Percentiles rank a stretch among this genome's conserved stretches.
These are phyloP conservation scores for Cyberlindnera mycetangii DNA, from an alignment of 805 yeast genomes.

Conservation along the genomic window DNA sequence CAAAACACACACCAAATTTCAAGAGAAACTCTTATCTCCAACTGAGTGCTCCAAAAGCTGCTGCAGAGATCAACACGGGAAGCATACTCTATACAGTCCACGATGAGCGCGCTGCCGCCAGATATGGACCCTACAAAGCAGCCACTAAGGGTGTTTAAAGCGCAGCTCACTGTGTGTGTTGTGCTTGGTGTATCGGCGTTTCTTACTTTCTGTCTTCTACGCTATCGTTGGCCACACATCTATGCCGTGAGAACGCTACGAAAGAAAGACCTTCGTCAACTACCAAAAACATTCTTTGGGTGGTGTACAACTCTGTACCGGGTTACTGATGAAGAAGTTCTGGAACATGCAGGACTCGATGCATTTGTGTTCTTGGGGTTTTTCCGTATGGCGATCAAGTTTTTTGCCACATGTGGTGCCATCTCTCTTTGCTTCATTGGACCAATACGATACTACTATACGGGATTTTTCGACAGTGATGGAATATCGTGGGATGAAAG, in stretches of 20 bases:
- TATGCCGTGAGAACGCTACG: constrained; percentile 69
- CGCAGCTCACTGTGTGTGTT: constrained; percentile 74
- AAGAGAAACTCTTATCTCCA: too few relatives aligned
- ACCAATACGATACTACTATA: constrained; percentile 79
- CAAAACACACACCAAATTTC: too few relatives aligned
- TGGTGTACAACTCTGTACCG: constrained; percentile 73
- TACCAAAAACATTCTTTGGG: constrained; percentile 58
- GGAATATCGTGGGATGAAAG: constrained; percentile 34
- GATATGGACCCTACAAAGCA: constrained; percentile 31
- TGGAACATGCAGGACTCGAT: constrained; percentile 90
- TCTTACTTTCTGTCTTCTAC: constrained; percentile 62
- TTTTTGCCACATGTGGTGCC: constrained; percentile 60
- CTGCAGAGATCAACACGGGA: background rate
- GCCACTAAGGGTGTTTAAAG: constrained; percentile 59
- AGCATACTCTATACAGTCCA: background rate
- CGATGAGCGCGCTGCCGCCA: constrained; percentile 29
- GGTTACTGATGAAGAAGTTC: constrained; percentile 73
- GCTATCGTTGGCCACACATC: constrained; percentile 75
- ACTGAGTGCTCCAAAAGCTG: too few relatives aligned
- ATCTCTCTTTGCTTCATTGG: constrained; percentile 76
- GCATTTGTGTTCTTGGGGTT: constrained; percentile 90
- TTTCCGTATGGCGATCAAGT: constrained; percentile 82
- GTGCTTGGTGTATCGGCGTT: constrained; percentile 68
- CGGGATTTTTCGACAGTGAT: constrained; percentile 74
- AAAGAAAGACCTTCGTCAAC: constrained; percentile 32